Conservation (phyloP, 306 rosid genomes). For the Lithocarpus polystachyus region DNA sequence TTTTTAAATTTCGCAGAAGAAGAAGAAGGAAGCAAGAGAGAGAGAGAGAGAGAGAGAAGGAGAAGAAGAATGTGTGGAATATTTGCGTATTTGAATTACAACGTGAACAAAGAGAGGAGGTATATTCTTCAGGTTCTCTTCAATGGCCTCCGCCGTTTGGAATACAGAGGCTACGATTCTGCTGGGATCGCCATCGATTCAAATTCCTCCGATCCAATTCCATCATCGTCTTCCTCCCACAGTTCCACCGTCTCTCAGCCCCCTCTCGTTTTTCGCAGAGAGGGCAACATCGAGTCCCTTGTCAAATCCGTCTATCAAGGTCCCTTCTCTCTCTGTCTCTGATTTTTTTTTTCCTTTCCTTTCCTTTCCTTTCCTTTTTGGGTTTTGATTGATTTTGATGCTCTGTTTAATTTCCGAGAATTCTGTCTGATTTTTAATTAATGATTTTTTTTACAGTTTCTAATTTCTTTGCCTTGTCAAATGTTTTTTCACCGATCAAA, state of each 20-base stretch:
- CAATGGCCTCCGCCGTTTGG: conserved; percentile 86
- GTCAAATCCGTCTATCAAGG: conserved; percentile 91
- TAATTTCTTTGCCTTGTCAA: no score
- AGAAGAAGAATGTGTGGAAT: conserved; percentile 82
- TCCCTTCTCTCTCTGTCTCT: not conserved
- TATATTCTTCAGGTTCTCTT: conserved; percentile 86
- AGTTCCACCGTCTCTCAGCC: conserved; percentile 19
- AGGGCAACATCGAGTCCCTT: conserved; percentile 91
- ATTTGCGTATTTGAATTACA: conserved; percentile 91
- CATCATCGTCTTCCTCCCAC: conserved; percentile 26
- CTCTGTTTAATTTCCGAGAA: conserved; percentile 16
- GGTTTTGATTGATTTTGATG: not conserved
- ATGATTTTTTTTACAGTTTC: no score
- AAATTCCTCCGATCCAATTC: conserved; percentile 36
- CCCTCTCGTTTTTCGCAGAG: conserved; percentile 80
- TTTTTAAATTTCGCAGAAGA: not conserved
- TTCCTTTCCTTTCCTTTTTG: not conserved
- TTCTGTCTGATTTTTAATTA: no score
- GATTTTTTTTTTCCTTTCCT: not conserved
- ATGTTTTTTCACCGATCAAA: no score
- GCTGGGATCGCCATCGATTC: conserved; percentile 87
- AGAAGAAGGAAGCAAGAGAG: no score
- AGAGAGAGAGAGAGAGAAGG: not conserved
- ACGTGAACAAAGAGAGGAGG: conserved; percentile 73
- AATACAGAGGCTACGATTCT: conserved; percentile 94